Evolutionary conservation across 345 rosid genomes (phyloP).

Genomic region (Eucalyptus brandiana): DNA sequence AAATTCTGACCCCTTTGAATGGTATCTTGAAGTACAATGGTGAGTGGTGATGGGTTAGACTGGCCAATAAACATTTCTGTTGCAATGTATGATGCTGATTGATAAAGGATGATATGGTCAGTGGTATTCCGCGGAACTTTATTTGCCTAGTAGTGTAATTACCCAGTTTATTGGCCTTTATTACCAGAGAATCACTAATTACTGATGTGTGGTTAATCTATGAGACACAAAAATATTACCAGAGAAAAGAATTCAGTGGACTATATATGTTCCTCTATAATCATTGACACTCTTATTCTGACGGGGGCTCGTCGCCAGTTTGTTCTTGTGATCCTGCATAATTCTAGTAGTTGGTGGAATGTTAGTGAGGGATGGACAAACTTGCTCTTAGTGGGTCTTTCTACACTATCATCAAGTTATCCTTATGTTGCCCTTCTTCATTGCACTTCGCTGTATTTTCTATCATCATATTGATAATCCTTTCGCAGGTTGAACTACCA

Average conservation of each 20-base stretch:
- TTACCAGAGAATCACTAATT: background rate
- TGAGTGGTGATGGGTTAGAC: background rate
- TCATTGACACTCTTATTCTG: background rate
- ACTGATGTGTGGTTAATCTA: background rate
- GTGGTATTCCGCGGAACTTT: background rate
- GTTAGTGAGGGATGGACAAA: background rate
- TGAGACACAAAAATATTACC: background rate
- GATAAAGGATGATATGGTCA: background rate
- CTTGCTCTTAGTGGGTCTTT: background rate
- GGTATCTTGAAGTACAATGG: background rate
- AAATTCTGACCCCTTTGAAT: background rate
- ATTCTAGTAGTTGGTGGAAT: background rate
- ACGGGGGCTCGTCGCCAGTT: background rate
- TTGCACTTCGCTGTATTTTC: background rate
- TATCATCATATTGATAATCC: background rate
- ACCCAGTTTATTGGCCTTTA: background rate
- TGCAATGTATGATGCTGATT: background rate
- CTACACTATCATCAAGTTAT: background rate
- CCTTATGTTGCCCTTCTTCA: background rate
- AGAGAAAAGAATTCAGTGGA: background rate
- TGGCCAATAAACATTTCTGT: background rate
- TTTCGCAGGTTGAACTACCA: slow-evolving; percentile 78
- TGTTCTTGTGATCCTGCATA: background rate
- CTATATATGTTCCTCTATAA: background rate
- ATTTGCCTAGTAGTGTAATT: background rate